Conservation (phyloP, 164 flowering plant species). For the Sedum album region DNA sequence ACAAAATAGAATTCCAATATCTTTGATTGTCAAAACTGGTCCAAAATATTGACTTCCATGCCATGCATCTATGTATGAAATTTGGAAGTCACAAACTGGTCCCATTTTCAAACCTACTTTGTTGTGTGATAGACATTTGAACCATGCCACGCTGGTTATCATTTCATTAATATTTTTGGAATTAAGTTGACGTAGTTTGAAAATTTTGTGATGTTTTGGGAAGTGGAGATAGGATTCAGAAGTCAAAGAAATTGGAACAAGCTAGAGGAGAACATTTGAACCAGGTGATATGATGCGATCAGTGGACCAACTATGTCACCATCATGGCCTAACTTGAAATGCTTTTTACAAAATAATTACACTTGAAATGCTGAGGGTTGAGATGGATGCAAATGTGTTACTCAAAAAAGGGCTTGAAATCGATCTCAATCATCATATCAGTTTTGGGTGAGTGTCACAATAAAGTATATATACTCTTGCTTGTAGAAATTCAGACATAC, state of each 20-base stretch:
- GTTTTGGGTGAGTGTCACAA: not conserved
- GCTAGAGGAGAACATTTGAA: too few species aligned
- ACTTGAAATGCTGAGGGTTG: not conserved
- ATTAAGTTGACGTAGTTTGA: too few species aligned
- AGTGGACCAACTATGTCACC: too few species aligned
- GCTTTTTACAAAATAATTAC: not conserved
- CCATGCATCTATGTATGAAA: not conserved
- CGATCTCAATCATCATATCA: not conserved
- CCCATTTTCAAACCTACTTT: not conserved
- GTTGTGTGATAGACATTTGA: not conserved
- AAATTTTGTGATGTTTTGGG: too few species aligned
- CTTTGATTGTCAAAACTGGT: not conserved
- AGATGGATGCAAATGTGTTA: not conserved
- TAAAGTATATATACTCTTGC: not conserved
- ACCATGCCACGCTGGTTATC: too few species aligned
- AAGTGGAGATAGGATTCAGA: not conserved
- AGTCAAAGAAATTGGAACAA: not conserved
- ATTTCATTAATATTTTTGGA: too few species aligned
- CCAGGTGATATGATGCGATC: too few species aligned
- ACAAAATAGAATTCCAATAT: not conserved
- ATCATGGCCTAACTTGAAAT: not conserved
- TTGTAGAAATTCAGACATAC: not conserved
- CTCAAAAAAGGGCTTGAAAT: not conserved
- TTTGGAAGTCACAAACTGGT: conserved; percentile 3
- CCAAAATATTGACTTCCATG: conserved; percentile 2